Percentiles rank a stretch among this genome's conserved stretches.
phyloP scores from a whole-genome alignment of 495 filamentous ascomycete species.

The Lentithecium fluviatile region DNA sequence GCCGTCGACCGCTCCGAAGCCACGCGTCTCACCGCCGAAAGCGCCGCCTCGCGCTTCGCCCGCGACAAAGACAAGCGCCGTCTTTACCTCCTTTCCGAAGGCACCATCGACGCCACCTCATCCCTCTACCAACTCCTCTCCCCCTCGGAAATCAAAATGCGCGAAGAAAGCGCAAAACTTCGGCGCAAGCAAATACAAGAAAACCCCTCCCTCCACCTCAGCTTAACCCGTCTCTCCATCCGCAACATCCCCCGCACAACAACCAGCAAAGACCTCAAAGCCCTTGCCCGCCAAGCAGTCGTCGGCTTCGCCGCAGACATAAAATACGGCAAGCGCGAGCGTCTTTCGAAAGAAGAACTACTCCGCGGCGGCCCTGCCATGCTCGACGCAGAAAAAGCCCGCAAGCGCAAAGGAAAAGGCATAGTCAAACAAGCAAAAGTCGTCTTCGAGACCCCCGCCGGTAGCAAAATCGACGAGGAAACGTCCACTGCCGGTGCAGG shows the following conservation, averaged over 20 bases:
- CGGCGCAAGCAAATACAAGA: conserved; percentile 84
- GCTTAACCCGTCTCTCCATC: conserved; percentile 86
- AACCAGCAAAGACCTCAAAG: conserved; percentile 85
- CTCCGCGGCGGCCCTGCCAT: conserved; percentile 75
- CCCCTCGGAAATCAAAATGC: conserved; percentile 77
- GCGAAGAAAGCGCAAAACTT: conserved; percentile 83
- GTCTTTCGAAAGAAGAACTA: conserved; percentile 83
- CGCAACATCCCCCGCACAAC: conserved; percentile 87
- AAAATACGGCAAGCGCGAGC: conserved; percentile 66
- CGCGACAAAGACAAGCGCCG: conserved; percentile 88
- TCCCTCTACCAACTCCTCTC: conserved; percentile 72
- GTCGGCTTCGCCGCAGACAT: conserved; percentile 93
- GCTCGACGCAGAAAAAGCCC: conserved; percentile 67
- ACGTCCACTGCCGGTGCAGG: conserved; percentile 58
- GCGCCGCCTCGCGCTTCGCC: conserved; percentile 59
- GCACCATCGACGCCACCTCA: conserved; percentile 69
- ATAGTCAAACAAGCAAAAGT: conserved; percentile 95
- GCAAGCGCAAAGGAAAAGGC: conserved; percentile 82
- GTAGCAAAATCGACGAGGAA: conserved; percentile 72
- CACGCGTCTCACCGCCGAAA: conserved; percentile 66
- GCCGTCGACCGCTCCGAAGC: conserved; percentile 83
- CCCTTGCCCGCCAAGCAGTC: conserved; percentile 81
- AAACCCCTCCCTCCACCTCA: conserved; percentile 87
- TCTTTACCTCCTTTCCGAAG: conserved; percentile 85
- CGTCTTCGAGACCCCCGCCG: conserved; percentile 81